A percentile compares a stretch with the other conserved stretches of the same genome.
These are phyloP conservation scores for Pseudozyma sp. DNA, from an alignment of 1,284 basidiomycete species.

Conservation along the genomic window DNA sequence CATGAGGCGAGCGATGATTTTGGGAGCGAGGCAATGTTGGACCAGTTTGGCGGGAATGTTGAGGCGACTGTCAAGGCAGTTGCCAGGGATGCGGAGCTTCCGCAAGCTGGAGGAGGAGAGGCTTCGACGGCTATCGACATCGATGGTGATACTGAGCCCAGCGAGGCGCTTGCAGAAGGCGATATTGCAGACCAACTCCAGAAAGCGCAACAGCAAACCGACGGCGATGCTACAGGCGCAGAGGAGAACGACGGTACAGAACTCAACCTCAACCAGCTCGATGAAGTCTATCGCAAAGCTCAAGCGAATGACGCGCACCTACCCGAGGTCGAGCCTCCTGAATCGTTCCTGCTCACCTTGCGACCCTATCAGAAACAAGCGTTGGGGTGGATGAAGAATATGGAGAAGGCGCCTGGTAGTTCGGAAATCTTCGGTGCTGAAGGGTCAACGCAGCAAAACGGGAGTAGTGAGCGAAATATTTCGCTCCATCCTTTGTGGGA, in stretches of 20 bases:
- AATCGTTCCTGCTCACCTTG: slow-evolving; percentile 82
- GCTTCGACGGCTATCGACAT: slow-evolving; percentile 21
- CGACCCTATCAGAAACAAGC: slow-evolving; percentile 94
- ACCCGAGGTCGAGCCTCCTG: slow-evolving; percentile 83
- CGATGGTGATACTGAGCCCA: slow-evolving; percentile 9
- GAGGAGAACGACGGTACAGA: slow-evolving; percentile 65
- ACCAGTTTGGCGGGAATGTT: slow-evolving; percentile 70
- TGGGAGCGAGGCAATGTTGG: slow-evolving; percentile 52
- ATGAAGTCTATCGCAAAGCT: slow-evolving; percentile 75
- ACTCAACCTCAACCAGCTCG: slow-evolving; percentile 49
- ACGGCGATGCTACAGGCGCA: slow-evolving; percentile 21
- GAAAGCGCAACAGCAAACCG: slow-evolving; percentile 30
- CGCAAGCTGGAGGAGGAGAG: slow-evolving; percentile 14
- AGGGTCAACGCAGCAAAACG: slow-evolving; percentile 16
- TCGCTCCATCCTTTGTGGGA: slow-evolving; percentile 93
- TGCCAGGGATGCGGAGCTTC: slow-evolving; percentile 2
- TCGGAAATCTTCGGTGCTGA: neutral
- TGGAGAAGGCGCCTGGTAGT: slow-evolving; percentile 73
- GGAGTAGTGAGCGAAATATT: slow-evolving; percentile 58
- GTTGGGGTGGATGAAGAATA: slow-evolving; percentile 91
- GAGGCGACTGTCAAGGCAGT: slow-evolving; percentile 8
- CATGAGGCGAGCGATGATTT: slow-evolving; percentile 73
- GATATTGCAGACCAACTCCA: slow-evolving; percentile 31
- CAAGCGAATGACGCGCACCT: slow-evolving; percentile 79
- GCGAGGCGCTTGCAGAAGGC: slow-evolving; percentile 1